These are phyloP conservation scores for Coprinopsis cinerea DNA, from an alignment of 768 basidiomycete species.

Conservation along the genomic window DNA sequence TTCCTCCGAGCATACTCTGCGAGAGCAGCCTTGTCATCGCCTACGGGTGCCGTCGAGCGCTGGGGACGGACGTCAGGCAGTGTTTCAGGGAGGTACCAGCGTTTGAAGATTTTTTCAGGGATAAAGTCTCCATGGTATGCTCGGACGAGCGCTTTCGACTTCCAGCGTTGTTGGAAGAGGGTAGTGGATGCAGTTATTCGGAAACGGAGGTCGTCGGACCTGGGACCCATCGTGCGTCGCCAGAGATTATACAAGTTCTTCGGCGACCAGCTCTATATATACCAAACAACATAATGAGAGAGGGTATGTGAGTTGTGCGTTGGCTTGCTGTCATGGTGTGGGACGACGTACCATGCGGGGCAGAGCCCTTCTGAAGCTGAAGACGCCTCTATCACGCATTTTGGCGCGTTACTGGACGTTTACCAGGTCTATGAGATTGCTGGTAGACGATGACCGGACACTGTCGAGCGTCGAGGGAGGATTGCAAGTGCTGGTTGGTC, in stretches of 20 bases:
- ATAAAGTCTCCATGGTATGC: slow-evolving; percentile 97
- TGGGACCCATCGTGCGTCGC: slow-evolving; percentile 56
- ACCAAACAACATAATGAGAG: background rate
- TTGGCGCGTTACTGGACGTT: slow-evolving; percentile 6
- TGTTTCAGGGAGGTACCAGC: slow-evolving; percentile 85
- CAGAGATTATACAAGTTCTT: slow-evolving; percentile 89
- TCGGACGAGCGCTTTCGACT: slow-evolving; percentile 76
- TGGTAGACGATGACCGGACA: too few relatives aligned
- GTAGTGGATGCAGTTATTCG: slow-evolving; percentile 44
- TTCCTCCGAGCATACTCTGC: slow-evolving; percentile 57
- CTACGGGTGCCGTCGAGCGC: slow-evolving; percentile 28
- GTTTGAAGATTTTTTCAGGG: slow-evolving; percentile 87
- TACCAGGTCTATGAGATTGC: too few relatives aligned
- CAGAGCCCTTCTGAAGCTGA: slow-evolving; percentile 44
- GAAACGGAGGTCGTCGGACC: slow-evolving; percentile 52
- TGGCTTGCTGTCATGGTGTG: background rate
- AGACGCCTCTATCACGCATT: slow-evolving; percentile 36
- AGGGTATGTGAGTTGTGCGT: background rate
- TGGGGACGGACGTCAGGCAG: slow-evolving; percentile 81
- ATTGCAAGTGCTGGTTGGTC: too few relatives aligned
- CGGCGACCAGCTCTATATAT: slow-evolving; percentile 73
- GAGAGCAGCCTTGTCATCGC: slow-evolving; percentile 41
- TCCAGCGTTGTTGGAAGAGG: slow-evolving; percentile 91
- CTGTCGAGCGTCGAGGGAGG: too few relatives aligned
- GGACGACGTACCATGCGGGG: slow-evolving; percentile 66